Conservation (phyloP, 306 rosid species). For the Canavalia gladiata region DNA sequence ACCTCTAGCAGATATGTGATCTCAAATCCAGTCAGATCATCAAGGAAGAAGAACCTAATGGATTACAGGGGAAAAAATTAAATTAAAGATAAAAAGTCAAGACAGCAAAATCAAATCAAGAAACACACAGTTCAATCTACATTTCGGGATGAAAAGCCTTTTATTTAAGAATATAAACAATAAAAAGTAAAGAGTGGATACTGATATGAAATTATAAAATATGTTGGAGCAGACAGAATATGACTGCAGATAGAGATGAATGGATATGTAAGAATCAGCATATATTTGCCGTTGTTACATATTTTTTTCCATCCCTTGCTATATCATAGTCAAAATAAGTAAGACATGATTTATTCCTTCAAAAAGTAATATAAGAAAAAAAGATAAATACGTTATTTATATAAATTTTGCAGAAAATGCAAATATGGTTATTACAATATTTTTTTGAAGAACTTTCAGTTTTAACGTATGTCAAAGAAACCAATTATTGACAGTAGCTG, state of each 20-base stretch:
- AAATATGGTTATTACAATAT: neutral
- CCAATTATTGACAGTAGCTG: constrained; percentile 12
- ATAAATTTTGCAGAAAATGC: constrained; percentile 31
- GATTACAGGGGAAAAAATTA: constrained; percentile 1
- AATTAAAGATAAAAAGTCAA: neutral
- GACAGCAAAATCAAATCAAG: constrained; percentile 14
- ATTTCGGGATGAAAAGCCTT: constrained; percentile 15
- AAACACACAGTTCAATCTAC: neutral
- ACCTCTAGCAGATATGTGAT: constrained; percentile 88
- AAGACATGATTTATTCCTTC: constrained; percentile 14
- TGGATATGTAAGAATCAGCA: constrained; percentile 12
- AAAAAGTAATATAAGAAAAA: constrained; percentile 21
- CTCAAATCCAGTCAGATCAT: constrained; percentile 91
- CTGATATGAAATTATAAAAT: constrained; percentile 20
- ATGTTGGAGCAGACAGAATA: constrained; percentile 14
- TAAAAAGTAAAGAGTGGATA: neutral
- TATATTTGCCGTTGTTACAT: neutral
- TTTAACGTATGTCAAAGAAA: constrained; percentile 4
- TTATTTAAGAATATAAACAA: constrained; percentile 20
- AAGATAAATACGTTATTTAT: neutral
- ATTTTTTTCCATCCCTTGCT: constrained; percentile 2
- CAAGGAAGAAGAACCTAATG: constrained; percentile 92
- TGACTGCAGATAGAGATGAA: constrained; percentile 9
- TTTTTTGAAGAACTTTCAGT: constrained; percentile 2
- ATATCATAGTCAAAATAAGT: neutral